These are phyloP conservation scores for Phytopythium litorale DNA, from an alignment of 352 stramenopile species.

Conservation along the genomic window DNA sequence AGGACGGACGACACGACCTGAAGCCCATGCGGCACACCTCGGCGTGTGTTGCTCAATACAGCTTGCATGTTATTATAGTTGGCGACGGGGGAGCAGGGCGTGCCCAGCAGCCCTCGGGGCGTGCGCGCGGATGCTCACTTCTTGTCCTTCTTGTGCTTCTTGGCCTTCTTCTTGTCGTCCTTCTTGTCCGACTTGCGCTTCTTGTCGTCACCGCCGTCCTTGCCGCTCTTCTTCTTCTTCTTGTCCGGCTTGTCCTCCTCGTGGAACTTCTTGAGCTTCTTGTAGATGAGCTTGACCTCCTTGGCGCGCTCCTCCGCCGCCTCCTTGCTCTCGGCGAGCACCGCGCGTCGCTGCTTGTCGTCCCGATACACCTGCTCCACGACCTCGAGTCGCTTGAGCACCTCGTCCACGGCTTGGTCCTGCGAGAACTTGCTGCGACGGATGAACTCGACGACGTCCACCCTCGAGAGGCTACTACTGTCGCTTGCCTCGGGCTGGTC, in stretches of 20 bases:
- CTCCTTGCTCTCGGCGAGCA: conserved; percentile 29
- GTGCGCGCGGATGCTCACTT: no score
- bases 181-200: conserved; percentile 76
- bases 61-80: conserved; percentile 5
- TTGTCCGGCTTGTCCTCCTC: conserved; percentile 59
- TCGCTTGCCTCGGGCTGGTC: conserved; percentile 22
- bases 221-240: conserved; percentile 59
- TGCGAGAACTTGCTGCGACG: conserved; percentile 68
- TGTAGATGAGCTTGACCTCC: conserved; percentile 81
- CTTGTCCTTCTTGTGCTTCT: conserved; percentile 55
- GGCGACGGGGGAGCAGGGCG: background rate
- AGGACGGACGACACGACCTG: background rate
- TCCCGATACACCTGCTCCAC: conserved; percentile 32
- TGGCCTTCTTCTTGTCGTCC: conserved; percentile 45
- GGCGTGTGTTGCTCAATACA: background rate
- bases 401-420: conserved; percentile 32
- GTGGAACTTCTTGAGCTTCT: conserved; percentile 86
- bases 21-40: background rate
- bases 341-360: conserved; percentile 28
- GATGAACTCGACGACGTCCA: conserved; percentile 59
- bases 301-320: conserved; percentile 39
- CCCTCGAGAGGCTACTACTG: conserved; percentile 19
- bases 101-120: background rate
- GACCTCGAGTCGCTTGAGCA: conserved; percentile 26
- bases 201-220: conserved; percentile 42